Evolutionary conservation across 495 filamentous ascomycete species (phyloP).

Genomic region (Collariella sp.): DNA sequence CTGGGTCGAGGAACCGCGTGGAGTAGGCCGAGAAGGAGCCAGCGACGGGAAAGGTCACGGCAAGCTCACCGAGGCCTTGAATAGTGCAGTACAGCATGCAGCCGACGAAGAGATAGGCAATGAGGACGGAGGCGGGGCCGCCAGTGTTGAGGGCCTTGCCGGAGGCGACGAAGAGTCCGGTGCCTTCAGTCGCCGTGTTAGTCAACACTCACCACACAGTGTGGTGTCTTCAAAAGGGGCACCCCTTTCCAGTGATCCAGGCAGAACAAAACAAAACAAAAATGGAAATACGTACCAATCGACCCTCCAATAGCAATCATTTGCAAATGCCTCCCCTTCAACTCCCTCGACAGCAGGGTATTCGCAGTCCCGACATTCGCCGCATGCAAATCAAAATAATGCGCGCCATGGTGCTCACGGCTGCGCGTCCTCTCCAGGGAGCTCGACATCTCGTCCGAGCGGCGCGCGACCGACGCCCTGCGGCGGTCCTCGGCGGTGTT

Average conservation of each 20-base stretch:
- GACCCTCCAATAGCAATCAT: slow-evolving; percentile 97
- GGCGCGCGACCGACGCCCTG: neutral
- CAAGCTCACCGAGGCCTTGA: slow-evolving; percentile 86
- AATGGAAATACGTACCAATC: slow-evolving; percentile 54
- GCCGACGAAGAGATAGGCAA: slow-evolving; percentile 76
- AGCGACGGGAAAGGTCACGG: slow-evolving; percentile 82
- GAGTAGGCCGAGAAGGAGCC: slow-evolving; percentile 92
- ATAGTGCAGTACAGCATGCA: slow-evolving; percentile 87
- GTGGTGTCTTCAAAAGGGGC: no score
- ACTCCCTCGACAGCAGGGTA: slow-evolving; percentile 62
- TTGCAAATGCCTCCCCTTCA: slow-evolving; percentile 83
- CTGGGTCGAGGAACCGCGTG: slow-evolving; percentile 84
- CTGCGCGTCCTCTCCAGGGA: neutral
- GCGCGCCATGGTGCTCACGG: slow-evolving; percentile 29
- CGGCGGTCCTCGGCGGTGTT: slow-evolving; percentile 16
- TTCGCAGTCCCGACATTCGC: slow-evolving; percentile 69
- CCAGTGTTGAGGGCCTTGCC: slow-evolving; percentile 68
- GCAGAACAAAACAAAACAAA: neutral
- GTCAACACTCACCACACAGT: neutral
- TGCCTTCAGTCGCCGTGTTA: slow-evolving; percentile 45
- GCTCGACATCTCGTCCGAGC: neutral
- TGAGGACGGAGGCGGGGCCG: slow-evolving; percentile 76
- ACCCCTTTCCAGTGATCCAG: neutral
- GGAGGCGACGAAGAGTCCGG: slow-evolving; percentile 84
- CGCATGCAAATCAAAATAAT: slow-evolving; percentile 63